Percentiles rank a stretch among this genome's conserved stretches.
Evolutionary conservation across 352 stramenopile genomes (phyloP).

Genomic region (Globisporangium emineosum): DNA sequence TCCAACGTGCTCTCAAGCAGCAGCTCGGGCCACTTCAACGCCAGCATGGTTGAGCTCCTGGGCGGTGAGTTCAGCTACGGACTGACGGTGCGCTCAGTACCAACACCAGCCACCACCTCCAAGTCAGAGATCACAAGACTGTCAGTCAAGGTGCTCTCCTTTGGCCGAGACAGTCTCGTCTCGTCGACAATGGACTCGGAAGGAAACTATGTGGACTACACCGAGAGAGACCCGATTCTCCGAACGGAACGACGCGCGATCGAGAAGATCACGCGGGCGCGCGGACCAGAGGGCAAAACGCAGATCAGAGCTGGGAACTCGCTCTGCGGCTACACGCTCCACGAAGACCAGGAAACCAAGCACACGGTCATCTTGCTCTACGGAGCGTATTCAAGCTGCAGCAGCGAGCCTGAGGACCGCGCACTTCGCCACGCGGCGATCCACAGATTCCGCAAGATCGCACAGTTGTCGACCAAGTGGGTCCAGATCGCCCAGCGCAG

Average conservation of each 20-base stretch:
- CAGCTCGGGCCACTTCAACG: slow-evolving; percentile 27
- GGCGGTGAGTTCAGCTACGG: slow-evolving; percentile 24
- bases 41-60: slow-evolving; percentile 28
- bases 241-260: slow-evolving; percentile 15
- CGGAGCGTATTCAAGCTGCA: slow-evolving; percentile 11
- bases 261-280: slow-evolving; percentile 13
- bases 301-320: slow-evolving; percentile 6
- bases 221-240: slow-evolving; percentile 9
- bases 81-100: slow-evolving; percentile 20
- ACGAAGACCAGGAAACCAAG: slow-evolving; percentile 20
- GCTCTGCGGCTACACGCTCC: slow-evolving; percentile 22
- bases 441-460: slow-evolving; percentile 17
- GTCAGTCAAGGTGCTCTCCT: slow-evolving; percentile 21
- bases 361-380: slow-evolving; percentile 22
- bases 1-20: slow-evolving; percentile 19
- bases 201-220: slow-evolving; percentile 24
- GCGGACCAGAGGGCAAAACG: background rate
- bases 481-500: slow-evolving; percentile 12
- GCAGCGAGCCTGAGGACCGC: background rate
- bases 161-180: slow-evolving; percentile 13
- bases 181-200: slow-evolving; percentile 11
- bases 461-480: slow-evolving; percentile 19
- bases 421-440: slow-evolving; percentile 13
- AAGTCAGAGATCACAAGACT: slow-evolving; percentile 7
- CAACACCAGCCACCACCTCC: background rate